phyloP scores from a whole-genome alignment of 108 stramenopile genomes.

The Cylindrotheca closterium region DNA sequence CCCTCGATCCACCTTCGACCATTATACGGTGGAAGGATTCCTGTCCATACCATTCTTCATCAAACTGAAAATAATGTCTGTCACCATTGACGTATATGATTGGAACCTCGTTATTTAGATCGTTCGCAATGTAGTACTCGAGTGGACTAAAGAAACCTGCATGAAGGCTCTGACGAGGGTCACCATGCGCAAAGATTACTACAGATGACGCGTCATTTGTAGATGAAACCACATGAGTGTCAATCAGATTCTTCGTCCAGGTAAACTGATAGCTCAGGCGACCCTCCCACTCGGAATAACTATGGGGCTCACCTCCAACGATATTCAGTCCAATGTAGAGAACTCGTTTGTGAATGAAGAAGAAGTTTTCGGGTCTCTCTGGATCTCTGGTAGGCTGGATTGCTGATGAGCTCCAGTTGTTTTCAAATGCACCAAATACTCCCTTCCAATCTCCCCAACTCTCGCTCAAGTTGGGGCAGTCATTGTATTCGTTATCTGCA shows the following conservation, averaged over 20 bases:
- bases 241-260: slow-evolving; percentile 26
- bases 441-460: slow-evolving; percentile 24
- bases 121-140: slow-evolving; percentile 7
- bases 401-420: slow-evolving; percentile 27
- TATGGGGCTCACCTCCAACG: slow-evolving; percentile 21
- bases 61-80: slow-evolving; percentile 22
- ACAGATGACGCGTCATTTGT: slow-evolving; percentile 11
- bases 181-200: slow-evolving; percentile 36
- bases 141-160: slow-evolving; percentile 27
- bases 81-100: slow-evolving; percentile 45
- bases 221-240: background rate
- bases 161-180: slow-evolving; percentile 16
- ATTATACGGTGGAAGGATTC: slow-evolving; percentile 21
- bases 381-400: slow-evolving; percentile 10
- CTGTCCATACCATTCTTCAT: slow-evolving; percentile 19
- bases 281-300: slow-evolving; percentile 22
- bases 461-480: slow-evolving; percentile 33
- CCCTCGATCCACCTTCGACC: slow-evolving; percentile 32
- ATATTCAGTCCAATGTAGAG: slow-evolving; percentile 41
- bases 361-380: slow-evolving; percentile 24
- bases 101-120: slow-evolving; percentile 19
- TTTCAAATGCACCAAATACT: slow-evolving; percentile 25
- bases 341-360: slow-evolving; percentile 33
- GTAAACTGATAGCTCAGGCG: slow-evolving; percentile 20
- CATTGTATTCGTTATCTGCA: slow-evolving; percentile 50